Evolutionary conservation across 345 rosid species (phyloP), one percentile per base, ranked within the genome.

Genomic region (Dipteronia dyeriana): DNA sequence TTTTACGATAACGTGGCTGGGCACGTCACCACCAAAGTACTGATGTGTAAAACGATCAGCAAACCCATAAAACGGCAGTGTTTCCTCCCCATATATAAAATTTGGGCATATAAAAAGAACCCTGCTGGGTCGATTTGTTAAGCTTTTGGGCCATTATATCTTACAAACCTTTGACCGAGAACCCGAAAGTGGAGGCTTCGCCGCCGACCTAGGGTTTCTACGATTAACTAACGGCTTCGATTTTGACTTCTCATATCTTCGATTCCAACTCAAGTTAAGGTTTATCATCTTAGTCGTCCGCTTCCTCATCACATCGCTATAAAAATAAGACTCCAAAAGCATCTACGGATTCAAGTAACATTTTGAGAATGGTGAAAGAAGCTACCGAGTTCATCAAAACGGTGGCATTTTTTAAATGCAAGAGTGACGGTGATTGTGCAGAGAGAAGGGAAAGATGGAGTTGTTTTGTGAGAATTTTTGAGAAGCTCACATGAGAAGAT

Each of bases 281-380:
- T 57, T 71, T 63, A 54, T 75, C 82, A 19, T 84, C 91, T 17
- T 91, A 95, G 3, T 90, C 98, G 67, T 91, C 95, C 53, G 77
- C 70, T 85, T 89, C 73, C 87, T 82, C 97, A 86, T 90, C 67
- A n/a, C 75, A 73, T 26, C 68, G n/a, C 14, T 38, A 23, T 2
- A 20, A 56, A 11, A 19, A 54, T 16, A 3, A 38, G 3, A 59
- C 51, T 3, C 43, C 2, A 9, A 11, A 49, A 26, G 29, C 10
- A 22, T 3, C 7, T 16, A 34, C 41, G 4, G 29, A 26, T 23
- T 69, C 9, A 11, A 43, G 4, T 23, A 22, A n/a, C 8, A 11
- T 54, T 54, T 12, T 26, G 59, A 45, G 69, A 38, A 26, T 8
- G 9, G n/a, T n/a, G n/a, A n/a, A 3, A 3, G 9, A 26, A 7